Evolutionary conservation across 371 early-diverging fungal genomes (phyloP), one percentile per base, ranked within the genome.

Genomic region (Lichtheimia hyalospora): DNA sequence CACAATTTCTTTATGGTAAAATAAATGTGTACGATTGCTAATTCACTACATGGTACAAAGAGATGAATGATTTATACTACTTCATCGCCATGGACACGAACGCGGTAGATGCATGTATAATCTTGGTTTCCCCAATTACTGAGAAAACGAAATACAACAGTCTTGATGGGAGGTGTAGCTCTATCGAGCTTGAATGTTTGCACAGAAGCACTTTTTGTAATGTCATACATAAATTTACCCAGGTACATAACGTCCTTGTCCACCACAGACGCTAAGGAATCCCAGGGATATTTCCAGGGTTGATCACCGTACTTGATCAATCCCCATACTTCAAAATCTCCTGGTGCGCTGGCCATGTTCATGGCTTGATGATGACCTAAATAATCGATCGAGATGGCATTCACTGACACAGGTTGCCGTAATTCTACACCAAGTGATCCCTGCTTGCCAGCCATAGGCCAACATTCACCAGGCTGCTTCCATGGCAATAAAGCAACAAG

Each of bases 81-180:
- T 34, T 34, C 0, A 8, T 18, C 63, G 10, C 88, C 92, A 71
- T 93, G 92, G 41, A 90, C 84, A 21, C 92, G 83, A 34, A 93
- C 77, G 24, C 93, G 86, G 66, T 93, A 93, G 48, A 93, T 52
- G 59, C 93, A 93, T 5, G 94, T 93, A 63, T 87, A 86, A 3
- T 79, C 74, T 15, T 73, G 63, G 48, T 91, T 77, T 3, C 93
- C 93, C 89, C 89, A 90, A 67, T 93, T 93, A 34, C 74, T 75
- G 24, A 64, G 43, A 57, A 93, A 57, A 51, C 84, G 83, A 62
- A 91, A 58, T 20, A 81, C 53, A 12, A 86, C 56, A 21, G 57
- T 66, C 3, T 58, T 54, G 42, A 65, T 60, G 6, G 58, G 75
- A 62, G 21, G 73, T 61, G 54, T 10, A 61, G 68, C 24, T 13